Conservation (phyloP, 768 basidiomycete genomes). For the Clavulina sp. region DNA sequence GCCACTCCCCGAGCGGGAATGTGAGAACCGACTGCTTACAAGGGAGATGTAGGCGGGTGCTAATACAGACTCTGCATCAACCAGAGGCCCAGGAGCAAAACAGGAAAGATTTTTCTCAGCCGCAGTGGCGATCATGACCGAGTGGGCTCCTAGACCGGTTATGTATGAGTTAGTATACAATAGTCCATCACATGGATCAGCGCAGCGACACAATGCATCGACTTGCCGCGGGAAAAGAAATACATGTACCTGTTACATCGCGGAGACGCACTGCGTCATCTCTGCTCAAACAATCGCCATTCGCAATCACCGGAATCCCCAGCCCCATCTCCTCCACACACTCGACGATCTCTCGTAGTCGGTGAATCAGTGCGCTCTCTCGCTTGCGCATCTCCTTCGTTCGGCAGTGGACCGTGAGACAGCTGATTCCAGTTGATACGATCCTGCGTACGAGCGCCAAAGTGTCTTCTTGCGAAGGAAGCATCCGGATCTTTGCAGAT, state of each 20-base stretch:
- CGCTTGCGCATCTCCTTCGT: conserved; percentile 79
- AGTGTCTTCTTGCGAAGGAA: conserved; percentile 77
- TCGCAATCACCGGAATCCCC: conserved; percentile 79
- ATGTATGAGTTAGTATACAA: neutral
- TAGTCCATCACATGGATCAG: neutral
- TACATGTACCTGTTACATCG: conserved; percentile 45
- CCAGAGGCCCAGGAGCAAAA: conserved; percentile 51
- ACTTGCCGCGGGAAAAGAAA: neutral
- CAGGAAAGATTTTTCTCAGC: conserved; percentile 87
- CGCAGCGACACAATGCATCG: no score
- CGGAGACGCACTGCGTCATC: conserved; percentile 64
- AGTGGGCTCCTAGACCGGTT: conserved; percentile 44
- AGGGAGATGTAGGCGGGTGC: conserved; percentile 59
- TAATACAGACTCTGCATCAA: conserved; percentile 50
- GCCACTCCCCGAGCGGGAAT: no score
- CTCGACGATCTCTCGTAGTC: conserved; percentile 71
- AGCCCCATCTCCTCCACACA: conserved; percentile 51
- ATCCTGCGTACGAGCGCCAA: conserved; percentile 79
- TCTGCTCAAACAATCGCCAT: conserved; percentile 76
- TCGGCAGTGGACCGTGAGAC: conserved; percentile 87
- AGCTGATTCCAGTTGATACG: conserved; percentile 70
- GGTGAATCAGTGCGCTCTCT: conserved; percentile 60
- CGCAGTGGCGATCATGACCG: conserved; percentile 91
- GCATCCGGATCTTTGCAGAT: conserved; percentile 83
- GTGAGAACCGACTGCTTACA: conserved; percentile 25